Evolutionary conservation across 768 basidiomycete species (phyloP), one percentile per base, ranked within the genome.

Genomic region (Ramaria rubella): DNA sequence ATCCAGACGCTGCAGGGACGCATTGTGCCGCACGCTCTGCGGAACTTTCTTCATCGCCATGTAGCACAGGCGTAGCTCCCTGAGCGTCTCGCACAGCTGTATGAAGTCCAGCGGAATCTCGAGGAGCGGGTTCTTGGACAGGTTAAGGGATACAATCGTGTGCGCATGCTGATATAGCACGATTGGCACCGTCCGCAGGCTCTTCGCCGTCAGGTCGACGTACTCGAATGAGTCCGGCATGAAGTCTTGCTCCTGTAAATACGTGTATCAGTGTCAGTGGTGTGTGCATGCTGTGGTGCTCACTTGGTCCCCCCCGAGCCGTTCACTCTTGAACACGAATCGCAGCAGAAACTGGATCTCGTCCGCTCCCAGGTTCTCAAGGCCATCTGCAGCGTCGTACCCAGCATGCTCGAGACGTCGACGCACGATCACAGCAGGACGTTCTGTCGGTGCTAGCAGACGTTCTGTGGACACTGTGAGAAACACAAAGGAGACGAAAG

Each of bases 21-120:
- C 67, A 42, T 86, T 86, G 63, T 90, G 82, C 56, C 85, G 84
- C 9, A 98, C 81, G 57, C 83, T 87, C 53, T 82, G 82, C 0
- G 96, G 96, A 0, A 97, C 87, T 60, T 87, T 86, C 71, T 95
- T 96, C 79, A 97, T 87, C 12, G 90, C 90, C 88, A 95, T 95
- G 61, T 90, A 83, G 9, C 87, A 85, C 38, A 99, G 75, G 7
- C 86, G 82, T 42, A 99, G 81, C 63, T 96, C 94, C 56, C 86
- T 84, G 8, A 99, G 80, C 5, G 76, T 80, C 1, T 81, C 81
- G 66, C 93, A 95, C 5, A 86, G 82, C 69, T 96, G 90, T 57
- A 96, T 86, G 67, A 99, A 99, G 70, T 98, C 96, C 49, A 92
- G 83, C 1, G 95, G 96, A 33, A 98, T 87, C 69, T 98, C 94